A percentile compares a stretch with the other conserved stretches of the same genome.
phyloP scores from a whole-genome alignment of 768 basidiomycete genomes.

The Mycena leptocephala region DNA sequence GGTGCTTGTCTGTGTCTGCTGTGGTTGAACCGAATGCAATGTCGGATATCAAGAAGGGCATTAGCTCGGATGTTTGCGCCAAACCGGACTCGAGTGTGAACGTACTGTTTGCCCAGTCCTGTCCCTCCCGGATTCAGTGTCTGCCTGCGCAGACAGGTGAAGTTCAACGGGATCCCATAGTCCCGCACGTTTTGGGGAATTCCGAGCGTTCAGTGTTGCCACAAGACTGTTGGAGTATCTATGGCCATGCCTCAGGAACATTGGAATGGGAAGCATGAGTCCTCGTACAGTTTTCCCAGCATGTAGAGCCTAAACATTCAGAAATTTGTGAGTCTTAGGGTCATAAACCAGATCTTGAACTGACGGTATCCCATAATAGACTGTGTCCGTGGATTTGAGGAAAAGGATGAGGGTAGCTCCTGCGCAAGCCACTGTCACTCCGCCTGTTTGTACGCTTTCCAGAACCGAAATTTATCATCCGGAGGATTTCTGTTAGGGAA shows the following conservation, averaged over 20 bases:
- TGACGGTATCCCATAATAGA: conserved; percentile 2
- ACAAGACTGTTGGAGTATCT: conserved; percentile 17
- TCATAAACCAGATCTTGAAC: neutral
- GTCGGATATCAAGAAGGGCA: neutral
- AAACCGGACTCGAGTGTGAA: neutral
- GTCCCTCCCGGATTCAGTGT: conserved; percentile 6
- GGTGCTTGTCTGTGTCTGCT: conserved; percentile 5
- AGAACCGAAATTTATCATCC: conserved; percentile 3
- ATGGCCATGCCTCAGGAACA: conserved; percentile 6
- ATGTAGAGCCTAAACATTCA: conserved; percentile 5
- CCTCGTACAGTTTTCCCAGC: conserved; percentile 11
- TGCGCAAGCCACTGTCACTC: neutral
- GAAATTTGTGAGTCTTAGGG: conserved; percentile 1
- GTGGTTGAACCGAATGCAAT: conserved; percentile 1
- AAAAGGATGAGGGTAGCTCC: conserved; percentile 5
- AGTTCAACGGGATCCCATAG: conserved; percentile 10
- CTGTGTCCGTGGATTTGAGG: conserved; percentile 10
- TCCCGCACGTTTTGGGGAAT: conserved; percentile 6
- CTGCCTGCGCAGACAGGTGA: neutral
- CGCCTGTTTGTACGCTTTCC: conserved; percentile 12
- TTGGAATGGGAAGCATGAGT: neutral
- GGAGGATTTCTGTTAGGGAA: neutral
- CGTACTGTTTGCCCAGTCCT: neutral
- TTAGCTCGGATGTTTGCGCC: conserved; percentile 1
- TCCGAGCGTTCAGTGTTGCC: conserved; percentile 13